Conservation (phyloP, 2,329 filamentous ascomycete genomes). For the Ceratocystiopsis brevicomis region DNA sequence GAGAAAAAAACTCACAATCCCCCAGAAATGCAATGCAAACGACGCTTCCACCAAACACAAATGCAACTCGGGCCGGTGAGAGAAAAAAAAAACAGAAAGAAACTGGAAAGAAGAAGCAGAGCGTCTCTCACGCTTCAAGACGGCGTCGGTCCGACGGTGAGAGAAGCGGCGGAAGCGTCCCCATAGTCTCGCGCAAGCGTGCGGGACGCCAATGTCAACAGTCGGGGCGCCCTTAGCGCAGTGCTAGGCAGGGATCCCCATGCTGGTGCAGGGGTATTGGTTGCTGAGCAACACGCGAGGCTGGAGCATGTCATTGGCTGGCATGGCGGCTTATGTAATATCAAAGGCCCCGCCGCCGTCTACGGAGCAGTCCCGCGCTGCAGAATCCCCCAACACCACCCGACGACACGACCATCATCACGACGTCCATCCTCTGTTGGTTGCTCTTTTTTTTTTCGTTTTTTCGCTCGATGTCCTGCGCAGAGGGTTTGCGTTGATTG, state of each 20-base stretch:
- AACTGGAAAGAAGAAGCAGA: not conserved
- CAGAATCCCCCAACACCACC: too few species aligned
- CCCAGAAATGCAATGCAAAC: not conserved
- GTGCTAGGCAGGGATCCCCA: not conserved
- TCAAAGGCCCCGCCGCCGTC: not conserved
- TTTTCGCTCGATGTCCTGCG: too few species aligned
- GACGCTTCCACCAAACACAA: conserved; percentile 1
- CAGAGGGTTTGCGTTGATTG: too few species aligned
- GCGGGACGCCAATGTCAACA: not conserved
- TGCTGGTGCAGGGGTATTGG: not conserved
- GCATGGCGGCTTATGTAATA: conserved; percentile 2
- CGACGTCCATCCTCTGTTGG: too few species aligned
- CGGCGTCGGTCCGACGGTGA: not conserved
- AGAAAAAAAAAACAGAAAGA: conserved; percentile 1
- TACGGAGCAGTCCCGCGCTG: too few species aligned
- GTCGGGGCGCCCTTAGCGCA: too few species aligned
- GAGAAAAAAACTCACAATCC: not conserved
- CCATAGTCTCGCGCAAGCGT: too few species aligned
- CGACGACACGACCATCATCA: too few species aligned
- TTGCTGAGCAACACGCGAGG: conserved; percentile 6
- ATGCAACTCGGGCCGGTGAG: not conserved
- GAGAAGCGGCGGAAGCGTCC: not conserved
- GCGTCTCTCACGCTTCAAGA: not conserved
- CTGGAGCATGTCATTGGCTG: conserved; percentile 5
- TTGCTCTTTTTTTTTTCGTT: too few species aligned